A percentile compares a stretch with the other conserved stretches of the same genome.
These are phyloP conservation scores for Heliamphora pulchella DNA, from an alignment of 179 eudicot species.

Conservation along the genomic window DNA sequence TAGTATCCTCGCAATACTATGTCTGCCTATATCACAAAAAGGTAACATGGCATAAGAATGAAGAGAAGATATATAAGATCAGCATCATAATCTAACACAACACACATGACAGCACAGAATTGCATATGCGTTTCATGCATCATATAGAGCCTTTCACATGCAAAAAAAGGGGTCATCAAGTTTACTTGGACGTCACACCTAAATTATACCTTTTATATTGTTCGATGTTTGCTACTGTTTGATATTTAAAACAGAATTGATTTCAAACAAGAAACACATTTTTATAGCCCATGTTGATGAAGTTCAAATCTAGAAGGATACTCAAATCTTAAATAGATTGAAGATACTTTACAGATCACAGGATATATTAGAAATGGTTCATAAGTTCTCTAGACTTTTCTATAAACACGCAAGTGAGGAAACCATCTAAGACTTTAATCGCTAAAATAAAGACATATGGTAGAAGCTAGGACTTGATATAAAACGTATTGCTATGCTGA, in stretches of 20 bases:
- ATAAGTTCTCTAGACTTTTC: background rate
- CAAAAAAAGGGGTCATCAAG: background rate
- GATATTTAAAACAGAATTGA: background rate
- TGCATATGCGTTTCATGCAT: background rate
- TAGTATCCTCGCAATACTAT: slow-evolving; percentile 70
- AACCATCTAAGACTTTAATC: background rate
- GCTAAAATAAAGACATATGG: background rate
- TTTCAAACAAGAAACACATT: background rate
- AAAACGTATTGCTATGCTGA: no score
- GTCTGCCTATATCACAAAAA: slow-evolving; percentile 53
- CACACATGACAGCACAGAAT: no score
- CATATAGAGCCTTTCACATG: background rate
- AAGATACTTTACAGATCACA: background rate
- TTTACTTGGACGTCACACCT: background rate
- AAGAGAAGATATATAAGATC: background rate
- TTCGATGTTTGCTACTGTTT: background rate
- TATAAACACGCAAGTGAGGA: background rate
- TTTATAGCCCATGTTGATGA: background rate
- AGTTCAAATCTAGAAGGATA: background rate
- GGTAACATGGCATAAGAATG: background rate
- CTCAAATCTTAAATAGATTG: background rate
- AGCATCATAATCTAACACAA: background rate
- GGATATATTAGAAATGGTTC: background rate
- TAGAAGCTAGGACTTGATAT: background rate
- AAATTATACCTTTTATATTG: background rate